Conservation (phyloP, 768 basidiomycete genomes). For the Terana coerulea region DNA sequence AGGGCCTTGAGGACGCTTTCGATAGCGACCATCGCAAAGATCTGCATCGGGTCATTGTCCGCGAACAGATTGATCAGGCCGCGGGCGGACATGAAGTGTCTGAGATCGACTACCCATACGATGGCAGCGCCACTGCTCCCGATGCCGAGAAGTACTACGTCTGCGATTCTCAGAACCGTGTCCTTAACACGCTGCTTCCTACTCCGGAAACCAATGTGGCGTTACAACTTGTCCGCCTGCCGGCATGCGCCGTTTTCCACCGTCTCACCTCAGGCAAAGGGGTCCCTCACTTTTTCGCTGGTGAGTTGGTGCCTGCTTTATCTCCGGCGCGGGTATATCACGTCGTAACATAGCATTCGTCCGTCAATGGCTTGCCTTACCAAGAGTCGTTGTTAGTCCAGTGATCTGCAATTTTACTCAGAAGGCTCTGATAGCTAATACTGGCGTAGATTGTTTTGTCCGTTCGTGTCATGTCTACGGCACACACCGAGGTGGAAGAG, state of each 20-base stretch:
- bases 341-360: slow-evolving; percentile 46
- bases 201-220: background rate
- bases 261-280: slow-evolving; percentile 50
- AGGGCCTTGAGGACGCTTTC: slow-evolving; percentile 57
- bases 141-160: slow-evolving; percentile 23
- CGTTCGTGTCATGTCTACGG: slow-evolving; percentile 44
- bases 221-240: slow-evolving; percentile 36
- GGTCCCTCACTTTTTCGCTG: slow-evolving; percentile 61
- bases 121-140: slow-evolving; percentile 12
- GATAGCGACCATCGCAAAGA: slow-evolving; percentile 53
- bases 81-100: slow-evolving; percentile 14
- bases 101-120: slow-evolving; percentile 20
- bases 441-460: slow-evolving; percentile 55
- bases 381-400: slow-evolving; percentile 52
- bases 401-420: background rate
- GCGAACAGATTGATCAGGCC: slow-evolving; percentile 21
- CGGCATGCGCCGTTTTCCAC: slow-evolving; percentile 55
- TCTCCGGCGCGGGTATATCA: background rate
- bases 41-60: slow-evolving; percentile 52
- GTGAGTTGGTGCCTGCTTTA: slow-evolving; percentile 23
- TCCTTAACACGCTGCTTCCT: background rate
- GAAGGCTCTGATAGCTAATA: background rate
- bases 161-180: slow-evolving; percentile 11
- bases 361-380: slow-evolving; percentile 66
- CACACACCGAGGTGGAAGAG: slow-evolving; percentile 44